Percentiles rank a stretch among this genome's conserved stretches.
Conservation (phyloP, 139 green algal genomes). For the Trebouxia sp. region DNA sequence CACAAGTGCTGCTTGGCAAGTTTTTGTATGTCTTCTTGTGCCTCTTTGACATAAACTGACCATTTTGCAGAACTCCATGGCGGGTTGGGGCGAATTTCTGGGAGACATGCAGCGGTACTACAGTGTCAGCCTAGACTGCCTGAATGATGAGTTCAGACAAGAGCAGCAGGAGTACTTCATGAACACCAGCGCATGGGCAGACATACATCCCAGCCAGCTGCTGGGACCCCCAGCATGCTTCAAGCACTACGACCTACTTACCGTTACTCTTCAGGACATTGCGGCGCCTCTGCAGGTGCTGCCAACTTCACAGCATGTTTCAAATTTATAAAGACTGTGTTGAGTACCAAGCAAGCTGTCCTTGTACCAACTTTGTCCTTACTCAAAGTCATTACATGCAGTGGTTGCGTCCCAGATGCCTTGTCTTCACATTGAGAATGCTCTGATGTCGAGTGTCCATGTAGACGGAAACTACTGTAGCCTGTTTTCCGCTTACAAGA, state of each 20-base stretch:
- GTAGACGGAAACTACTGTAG: too few relatives aligned
- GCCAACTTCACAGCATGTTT: background rate
- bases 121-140: slow-evolving; percentile 75
- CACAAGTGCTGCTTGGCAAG: too few relatives aligned
- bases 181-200: slow-evolving; percentile 79
- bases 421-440: too few relatives aligned
- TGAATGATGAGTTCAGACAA: slow-evolving; percentile 46
- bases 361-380: too few relatives aligned
- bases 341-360: too few relatives aligned
- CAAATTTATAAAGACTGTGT: too few relatives aligned
- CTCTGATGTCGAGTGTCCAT: background rate
- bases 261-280: slow-evolving; percentile 77
- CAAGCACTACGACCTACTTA: slow-evolving; percentile 88
- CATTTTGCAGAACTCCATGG: slow-evolving; percentile 68
- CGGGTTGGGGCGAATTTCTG: slow-evolving; percentile 83
- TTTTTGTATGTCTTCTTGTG: too few relatives aligned
- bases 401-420: background rate
- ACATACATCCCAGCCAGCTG: slow-evolving; percentile 82
- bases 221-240: slow-evolving; percentile 69
- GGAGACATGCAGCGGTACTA: slow-evolving; percentile 85
- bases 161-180: slow-evolving; percentile 78
- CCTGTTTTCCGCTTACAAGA: too few relatives aligned
- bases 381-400: background rate
- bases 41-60: slow-evolving; percentile 1
- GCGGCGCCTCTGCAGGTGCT: slow-evolving; percentile 62